Percentiles rank a stretch among this genome's conserved stretches.
Evolutionary conservation across 345 rosid species (phyloP).

Genomic region (Firmiana major): DNA sequence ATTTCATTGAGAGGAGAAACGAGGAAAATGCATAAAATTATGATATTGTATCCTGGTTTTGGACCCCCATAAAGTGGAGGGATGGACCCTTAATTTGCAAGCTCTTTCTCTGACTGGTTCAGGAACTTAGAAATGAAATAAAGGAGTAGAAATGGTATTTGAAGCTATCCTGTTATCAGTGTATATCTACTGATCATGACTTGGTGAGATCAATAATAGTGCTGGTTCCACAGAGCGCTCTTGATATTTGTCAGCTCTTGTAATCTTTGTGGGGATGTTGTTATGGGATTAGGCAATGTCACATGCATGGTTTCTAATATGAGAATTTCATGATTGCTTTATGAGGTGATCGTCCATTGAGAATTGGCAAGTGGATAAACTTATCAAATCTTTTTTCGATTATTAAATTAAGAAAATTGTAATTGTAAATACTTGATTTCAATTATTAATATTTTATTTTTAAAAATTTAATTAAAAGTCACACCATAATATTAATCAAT

Average conservation of each 20-base stretch:
- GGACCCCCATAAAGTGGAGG: not conserved
- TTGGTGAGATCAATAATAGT: not conserved
- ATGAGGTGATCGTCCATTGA: not conserved
- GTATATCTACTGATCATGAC: not conserved
- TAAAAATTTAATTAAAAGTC: no score
- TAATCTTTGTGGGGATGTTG: not conserved
- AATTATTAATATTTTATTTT: no score
- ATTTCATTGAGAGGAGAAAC: not conserved
- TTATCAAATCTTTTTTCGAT: not conserved
- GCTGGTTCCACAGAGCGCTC: not conserved
- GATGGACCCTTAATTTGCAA: not conserved
- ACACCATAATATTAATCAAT: no score
- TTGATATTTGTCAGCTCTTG: not conserved
- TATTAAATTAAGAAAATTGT: not conserved
- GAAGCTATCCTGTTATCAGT: not conserved
- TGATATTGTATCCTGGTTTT: not conserved
- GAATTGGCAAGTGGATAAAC: not conserved
- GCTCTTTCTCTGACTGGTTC: not conserved
- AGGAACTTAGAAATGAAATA: not conserved
- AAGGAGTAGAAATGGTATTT: not conserved
- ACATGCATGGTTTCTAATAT: conserved; percentile 10
- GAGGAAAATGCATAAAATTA: not conserved
- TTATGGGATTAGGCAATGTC: not conserved
- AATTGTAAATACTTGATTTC: no score
- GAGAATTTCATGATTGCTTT: not conserved